phyloP scores from a whole-genome alignment of 495 filamentous ascomycete species.

The Aspergillus incahuasiensis region DNA sequence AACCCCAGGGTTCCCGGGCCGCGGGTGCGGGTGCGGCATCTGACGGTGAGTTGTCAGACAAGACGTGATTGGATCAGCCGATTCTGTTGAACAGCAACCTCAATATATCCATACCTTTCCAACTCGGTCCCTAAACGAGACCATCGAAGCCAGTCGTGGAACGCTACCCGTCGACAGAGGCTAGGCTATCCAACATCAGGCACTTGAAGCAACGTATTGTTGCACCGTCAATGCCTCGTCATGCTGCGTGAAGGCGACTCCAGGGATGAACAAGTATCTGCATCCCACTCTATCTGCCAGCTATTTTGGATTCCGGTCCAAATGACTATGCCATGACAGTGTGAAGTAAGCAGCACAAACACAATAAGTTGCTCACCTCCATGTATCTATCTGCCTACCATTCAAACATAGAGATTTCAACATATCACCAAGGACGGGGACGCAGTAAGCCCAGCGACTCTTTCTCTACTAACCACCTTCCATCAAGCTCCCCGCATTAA shows the following conservation, averaged over 20 bases:
- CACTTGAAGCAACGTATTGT: background rate
- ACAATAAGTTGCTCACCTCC: background rate
- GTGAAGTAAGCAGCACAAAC: background rate
- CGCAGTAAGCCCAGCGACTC: background rate
- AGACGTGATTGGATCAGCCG: conserved; percentile 17
- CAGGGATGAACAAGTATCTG: background rate
- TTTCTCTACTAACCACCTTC: background rate
- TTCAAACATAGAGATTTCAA: no score
- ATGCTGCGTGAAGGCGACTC: background rate
- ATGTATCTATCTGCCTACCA: background rate
- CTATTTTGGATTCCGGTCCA: background rate
- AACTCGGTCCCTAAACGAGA: background rate
- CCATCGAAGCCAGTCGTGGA: background rate
- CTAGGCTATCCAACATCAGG: background rate
- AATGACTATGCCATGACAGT: background rate
- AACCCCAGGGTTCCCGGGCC: no score
- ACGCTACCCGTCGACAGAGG: background rate
- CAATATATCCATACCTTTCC: background rate
- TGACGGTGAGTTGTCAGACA: conserved; percentile 19
- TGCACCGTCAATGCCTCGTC: background rate
- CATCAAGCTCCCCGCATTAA: no score
- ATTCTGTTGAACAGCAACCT: background rate
- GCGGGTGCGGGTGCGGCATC: conserved; percentile 18
- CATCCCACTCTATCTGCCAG: background rate
- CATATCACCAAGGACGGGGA: no score